Base-by-base conservation (phyloP, 2,329 filamentous ascomycete species). In the Colletotrichum sp. region DNA sequence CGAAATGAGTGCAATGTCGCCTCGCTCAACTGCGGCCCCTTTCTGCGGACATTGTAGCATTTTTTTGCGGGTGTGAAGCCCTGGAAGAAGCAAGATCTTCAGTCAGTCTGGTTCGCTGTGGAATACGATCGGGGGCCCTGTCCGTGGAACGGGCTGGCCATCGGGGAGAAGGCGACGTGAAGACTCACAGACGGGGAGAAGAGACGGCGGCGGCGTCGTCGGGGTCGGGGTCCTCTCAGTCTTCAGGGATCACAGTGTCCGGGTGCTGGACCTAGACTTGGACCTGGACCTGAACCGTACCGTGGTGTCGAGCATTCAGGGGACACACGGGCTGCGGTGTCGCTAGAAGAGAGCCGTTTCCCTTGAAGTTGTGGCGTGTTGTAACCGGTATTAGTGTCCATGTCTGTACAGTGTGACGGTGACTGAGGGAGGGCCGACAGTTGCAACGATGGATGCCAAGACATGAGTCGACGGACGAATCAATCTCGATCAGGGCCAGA, bases 1-100 rank as follows among this genome's bases (percentile, higher is more conserved):
- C 69, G 74, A 75, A 65, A 75, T 75, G 71, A 74, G 74, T 52
- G 22, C 63, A 68, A 75, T 75, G 63, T 72, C 72, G 72, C 72
- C 68, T 64, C 15, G 22, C 57, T 64, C 66, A 48, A 36, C 55
- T 64, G 44, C 48, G 61, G 44, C 44, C 44, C 44, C 39, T 72
- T 30, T 25, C 12, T 59, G 16, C 44, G 32, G 70, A 67, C 44
- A 75, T 69, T 72, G 34, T 52, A 52, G 44, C 16, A 22, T 22
- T 52, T 22, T 52, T 22, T 30, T 19, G 55, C 68, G 71, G 57
- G 68, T 57, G 15, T 16, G 19, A 30, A 34, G 48, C 52, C 72
- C 68, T 66, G 34, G 36, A 74, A 32, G 34, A 74, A 52, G 72
- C 59, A 67, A 55, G 68, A 75, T 75, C 68, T 27, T 75, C 72